Conservation (phyloP, 1,139 yeast genomes). For the Wickerhamomyces sp. region DNA sequence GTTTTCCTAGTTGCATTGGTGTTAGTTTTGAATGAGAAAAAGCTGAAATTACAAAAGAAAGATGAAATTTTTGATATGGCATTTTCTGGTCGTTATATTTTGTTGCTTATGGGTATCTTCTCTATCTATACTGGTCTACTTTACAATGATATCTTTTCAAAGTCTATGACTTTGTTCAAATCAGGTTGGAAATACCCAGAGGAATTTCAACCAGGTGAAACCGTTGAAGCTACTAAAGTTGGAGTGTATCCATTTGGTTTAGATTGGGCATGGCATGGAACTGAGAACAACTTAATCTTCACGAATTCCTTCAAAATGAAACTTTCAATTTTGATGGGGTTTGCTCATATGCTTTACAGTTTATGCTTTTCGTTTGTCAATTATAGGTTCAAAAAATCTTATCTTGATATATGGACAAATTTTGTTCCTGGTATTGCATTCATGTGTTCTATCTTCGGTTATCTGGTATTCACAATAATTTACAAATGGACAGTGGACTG, state of each 20-base stretch:
- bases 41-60: slow-evolving; percentile 54
- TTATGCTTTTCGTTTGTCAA: slow-evolving; percentile 65
- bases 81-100: slow-evolving; percentile 66
- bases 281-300: slow-evolving; percentile 69
- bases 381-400: slow-evolving; percentile 50
- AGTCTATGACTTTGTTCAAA: slow-evolving; percentile 65
- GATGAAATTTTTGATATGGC: slow-evolving; percentile 86
- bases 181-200: slow-evolving; percentile 79
- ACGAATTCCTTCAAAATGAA: slow-evolving; percentile 82
- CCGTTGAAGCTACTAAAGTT: slow-evolving; percentile 46
- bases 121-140: slow-evolving; percentile 76
- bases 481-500: slow-evolving; percentile 80
- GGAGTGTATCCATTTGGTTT: slow-evolving; percentile 67
- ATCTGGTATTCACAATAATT: slow-evolving; percentile 63
- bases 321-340: slow-evolving; percentile 75
- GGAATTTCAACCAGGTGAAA: slow-evolving; percentile 51
- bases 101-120: slow-evolving; percentile 69
- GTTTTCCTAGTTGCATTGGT: slow-evolving; percentile 53
- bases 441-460: slow-evolving; percentile 83
- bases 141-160: slow-evolving; percentile 73
- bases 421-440: slow-evolving; percentile 75
- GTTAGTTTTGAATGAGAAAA: slow-evolving; percentile 57
- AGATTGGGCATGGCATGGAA: slow-evolving; percentile 79
- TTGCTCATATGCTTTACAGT: slow-evolving; percentile 72
- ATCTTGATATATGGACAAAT: slow-evolving; percentile 68